Conservation (phyloP, 2,329 filamentous ascomycete genomes). For the Aureobasidium vineae region DNA sequence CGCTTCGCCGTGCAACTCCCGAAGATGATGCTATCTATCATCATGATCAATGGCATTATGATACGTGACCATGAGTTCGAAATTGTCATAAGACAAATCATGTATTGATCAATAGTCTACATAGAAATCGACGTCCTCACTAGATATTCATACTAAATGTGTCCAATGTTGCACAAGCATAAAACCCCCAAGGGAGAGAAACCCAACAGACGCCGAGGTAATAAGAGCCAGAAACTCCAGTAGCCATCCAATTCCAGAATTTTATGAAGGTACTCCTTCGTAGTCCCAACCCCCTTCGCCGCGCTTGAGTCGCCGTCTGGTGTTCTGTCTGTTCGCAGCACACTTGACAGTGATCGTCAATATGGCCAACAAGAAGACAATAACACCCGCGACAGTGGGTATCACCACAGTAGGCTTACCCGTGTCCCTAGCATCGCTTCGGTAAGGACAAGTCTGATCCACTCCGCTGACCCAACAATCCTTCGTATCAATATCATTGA, state of each 20-base stretch:
- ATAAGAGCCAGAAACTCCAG: background rate
- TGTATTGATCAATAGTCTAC: background rate
- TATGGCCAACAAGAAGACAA: conserved; percentile 60
- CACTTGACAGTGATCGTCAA: conserved; percentile 64
- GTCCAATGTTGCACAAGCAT: background rate
- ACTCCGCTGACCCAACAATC: conserved; percentile 62
- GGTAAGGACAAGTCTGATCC: conserved; percentile 60
- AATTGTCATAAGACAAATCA: background rate
- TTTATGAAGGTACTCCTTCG: conserved; percentile 59
- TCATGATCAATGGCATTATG: background rate
- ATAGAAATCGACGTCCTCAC: background rate
- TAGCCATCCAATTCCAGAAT: background rate
- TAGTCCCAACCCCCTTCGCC: conserved; percentile 60
- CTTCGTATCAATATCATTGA: conserved; percentile 57
- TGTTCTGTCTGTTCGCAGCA: conserved; percentile 58
- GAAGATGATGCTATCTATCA: background rate
- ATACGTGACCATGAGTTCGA: background rate
- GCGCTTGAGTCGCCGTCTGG: conserved; percentile 51
- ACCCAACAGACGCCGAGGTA: background rate
- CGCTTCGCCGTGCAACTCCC: background rate
- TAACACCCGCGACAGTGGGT: conserved; percentile 60
- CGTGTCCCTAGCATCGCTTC: conserved; percentile 42
- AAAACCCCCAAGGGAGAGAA: background rate
- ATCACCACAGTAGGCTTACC: conserved; percentile 53
- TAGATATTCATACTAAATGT: background rate